Percentiles rank a stretch among this genome's conserved stretches.
Conservation (phyloP, 1,284 basidiomycete species). For the Naganishia liquefaciens region DNA sequence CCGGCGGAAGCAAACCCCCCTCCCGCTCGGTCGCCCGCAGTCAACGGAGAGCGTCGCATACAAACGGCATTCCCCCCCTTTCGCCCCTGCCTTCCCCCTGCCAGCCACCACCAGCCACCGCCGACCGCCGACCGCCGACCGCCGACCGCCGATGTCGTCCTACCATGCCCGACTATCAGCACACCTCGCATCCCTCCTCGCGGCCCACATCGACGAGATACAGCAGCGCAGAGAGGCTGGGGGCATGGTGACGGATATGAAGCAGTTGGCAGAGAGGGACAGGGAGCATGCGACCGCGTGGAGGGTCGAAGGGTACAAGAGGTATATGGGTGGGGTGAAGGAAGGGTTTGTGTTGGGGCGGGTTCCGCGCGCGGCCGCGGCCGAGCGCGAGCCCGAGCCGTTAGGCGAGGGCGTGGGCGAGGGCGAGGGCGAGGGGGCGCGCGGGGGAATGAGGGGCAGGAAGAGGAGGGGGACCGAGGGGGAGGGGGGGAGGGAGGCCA, state of each 20-base stretch:
- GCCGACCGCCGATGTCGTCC: not conserved
- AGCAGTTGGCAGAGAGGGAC: conserved; percentile 17
- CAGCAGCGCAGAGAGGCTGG: not conserved
- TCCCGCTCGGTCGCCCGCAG: too few relatives aligned
- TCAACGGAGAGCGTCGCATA: too few relatives aligned
- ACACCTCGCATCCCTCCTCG: conserved; percentile 2
- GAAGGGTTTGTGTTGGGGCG: conserved; percentile 13
- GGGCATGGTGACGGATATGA: conserved; percentile 18
- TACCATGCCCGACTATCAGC: conserved; percentile 10
- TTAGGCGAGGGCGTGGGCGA: too few relatives aligned
- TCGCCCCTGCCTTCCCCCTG: not conserved
- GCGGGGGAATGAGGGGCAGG: too few relatives aligned
- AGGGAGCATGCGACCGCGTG: conserved; percentile 27
- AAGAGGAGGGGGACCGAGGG: conserved; percentile 24
- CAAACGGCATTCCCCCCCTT: not conserved
- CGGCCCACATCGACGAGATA: not conserved
- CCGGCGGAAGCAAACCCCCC: conserved; percentile 1
- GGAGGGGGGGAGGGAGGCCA: not conserved
- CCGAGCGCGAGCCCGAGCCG: too few relatives aligned
- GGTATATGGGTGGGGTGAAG: conserved; percentile 25
- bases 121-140: not conserved
- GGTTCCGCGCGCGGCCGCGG: too few relatives aligned
- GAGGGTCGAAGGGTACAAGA: conserved; percentile 24
- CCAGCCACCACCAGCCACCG: not conserved
- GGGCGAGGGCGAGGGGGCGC: not conserved